Base-by-base conservation (phyloP, 306 rosid species). In the Clitoria ternatea region DNA sequence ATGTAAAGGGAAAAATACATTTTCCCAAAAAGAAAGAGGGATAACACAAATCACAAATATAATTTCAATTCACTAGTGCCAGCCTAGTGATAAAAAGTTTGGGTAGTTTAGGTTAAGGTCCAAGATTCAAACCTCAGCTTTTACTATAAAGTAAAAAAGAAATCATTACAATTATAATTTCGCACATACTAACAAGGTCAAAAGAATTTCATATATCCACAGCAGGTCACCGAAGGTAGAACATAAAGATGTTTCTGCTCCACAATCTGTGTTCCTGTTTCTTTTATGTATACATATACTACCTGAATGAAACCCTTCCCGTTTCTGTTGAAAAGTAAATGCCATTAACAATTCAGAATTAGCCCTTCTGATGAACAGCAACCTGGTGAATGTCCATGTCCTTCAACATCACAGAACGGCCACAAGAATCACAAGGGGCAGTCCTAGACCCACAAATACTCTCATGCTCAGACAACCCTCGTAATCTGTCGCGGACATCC, bases 381-480 rank as follows among this genome's bases (percentile, higher is more conserved):
- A 89, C 57, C 14, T 81, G 95, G 82, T 91, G 99, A 63, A 90
- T 89, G 79, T 94, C 97, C 99, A 94, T 94, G 63, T 94, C 97
- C 85, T 94, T 94, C 88, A 94, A 73, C 99, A 94, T 94, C 66
- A 94, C 96, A 1, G 99, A 61, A 60, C 97, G 99, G 35, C 99
- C 99, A 32, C 99, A 94, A 19, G 99, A 94, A 78, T 94, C 96
- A 45, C 98, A 94, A 0, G 97, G 95, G 45, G 95, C 91, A 22
- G 98, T 94, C 79, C 99, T 85, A 0, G 99, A 94, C 39, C 99
- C 99, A 54, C 99, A 94, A 15, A 87, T 4, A 61, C 99, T 91
- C 82, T 94, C 99, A n/a, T 94, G 99, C 83, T 91, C 96, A 22
- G 85, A 79, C 69, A 94, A 82, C 17, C 99, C 99, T 82, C 95